Base-by-base conservation (phyloP, 352 stramenopile genomes). In the Blastocystis sp. region DNA sequence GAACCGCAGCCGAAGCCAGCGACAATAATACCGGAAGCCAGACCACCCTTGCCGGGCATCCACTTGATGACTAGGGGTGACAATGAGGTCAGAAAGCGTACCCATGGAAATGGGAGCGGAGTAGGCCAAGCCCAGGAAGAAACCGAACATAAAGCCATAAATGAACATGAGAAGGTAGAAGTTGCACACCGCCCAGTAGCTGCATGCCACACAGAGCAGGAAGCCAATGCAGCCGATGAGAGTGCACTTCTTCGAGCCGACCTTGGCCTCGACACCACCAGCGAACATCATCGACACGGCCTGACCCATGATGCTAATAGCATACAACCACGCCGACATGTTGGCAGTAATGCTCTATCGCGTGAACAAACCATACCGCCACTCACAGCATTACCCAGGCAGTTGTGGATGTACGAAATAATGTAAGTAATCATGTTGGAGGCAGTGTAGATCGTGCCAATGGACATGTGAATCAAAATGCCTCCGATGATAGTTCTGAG, bases 351-450 rank as follows among this genome's bases (percentile, higher is more conserved):
- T 78, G 78, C 62, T 88, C 67, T 76, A 78, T 19, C 5, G 59
- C 34, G 59, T 9, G 59, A 60, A 11, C 5, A 9, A 45, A 14
- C n/a, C 9, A 10, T 60, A 0, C 10, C 1, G 52, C 17, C 2
- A n/a, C 17, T 2, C 60, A 88, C 78, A 65, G 67, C 62, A 1
- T 88, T 23, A 60, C 38, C 56, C 48, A 67, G 40, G 21, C 79
- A 14, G 3, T 69, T 56, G 45, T 88, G 78, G 34, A 88, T 52
- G 45, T 88, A 88, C 4, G 78, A 88, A 60, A 88, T 88, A 78
- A 88, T 79, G 23, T 88, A 88, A 9, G 78, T 79, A 70, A 79
- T 88, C 78, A 88, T 88, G 60, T 88, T 88, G n/a, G 59, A 45
- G 66, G 64, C 64, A 78, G 78, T 88, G 45, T 88, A 88, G 17